These are phyloP conservation scores for Mesembryanthemum crystallinum DNA, from an alignment of 148 eudicot genomes.

Conservation along the genomic window DNA sequence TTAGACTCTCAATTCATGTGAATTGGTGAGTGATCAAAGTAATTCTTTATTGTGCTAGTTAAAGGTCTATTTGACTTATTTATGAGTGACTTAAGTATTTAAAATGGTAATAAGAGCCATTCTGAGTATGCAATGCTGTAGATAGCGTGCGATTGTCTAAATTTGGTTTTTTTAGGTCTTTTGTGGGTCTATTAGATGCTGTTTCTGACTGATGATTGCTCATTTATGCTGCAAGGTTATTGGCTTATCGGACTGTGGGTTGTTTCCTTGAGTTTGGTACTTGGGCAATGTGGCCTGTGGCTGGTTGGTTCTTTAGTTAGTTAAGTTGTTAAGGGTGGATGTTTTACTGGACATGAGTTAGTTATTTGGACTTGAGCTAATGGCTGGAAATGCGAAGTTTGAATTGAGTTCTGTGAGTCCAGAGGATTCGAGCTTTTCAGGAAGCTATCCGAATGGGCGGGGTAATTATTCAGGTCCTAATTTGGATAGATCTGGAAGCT, in stretches of 20 bases:
- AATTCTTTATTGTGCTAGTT: conserved; percentile 18
- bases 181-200: conserved; percentile 19
- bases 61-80: conserved; percentile 14
- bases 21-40: conserved; percentile 15
- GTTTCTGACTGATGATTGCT: conserved; percentile 27
- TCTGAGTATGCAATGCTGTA: neutral
- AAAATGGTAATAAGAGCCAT: neutral
- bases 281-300: conserved; percentile 4
- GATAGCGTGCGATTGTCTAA: neutral
- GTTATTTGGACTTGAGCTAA: conserved; percentile 34
- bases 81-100: neutral
- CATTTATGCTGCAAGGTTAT: conserved; percentile 14
- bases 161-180: neutral
- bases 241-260: conserved; percentile 13
- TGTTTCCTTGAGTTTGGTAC: conserved; percentile 12
- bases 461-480: conserved; percentile 48
- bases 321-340: conserved; percentile 22
- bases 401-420: conserved; percentile 65
- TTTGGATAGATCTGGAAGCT: conserved; percentile 81
- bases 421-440: conserved; percentile 55
- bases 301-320: conserved; percentile 21
- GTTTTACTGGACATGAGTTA: conserved; percentile 36
- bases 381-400: conserved; percentile 71
- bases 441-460: conserved; percentile 52
- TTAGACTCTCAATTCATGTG: neutral